Conservation (phyloP, 78 protist genomes). For the Polysphondylium violaceum region DNA sequence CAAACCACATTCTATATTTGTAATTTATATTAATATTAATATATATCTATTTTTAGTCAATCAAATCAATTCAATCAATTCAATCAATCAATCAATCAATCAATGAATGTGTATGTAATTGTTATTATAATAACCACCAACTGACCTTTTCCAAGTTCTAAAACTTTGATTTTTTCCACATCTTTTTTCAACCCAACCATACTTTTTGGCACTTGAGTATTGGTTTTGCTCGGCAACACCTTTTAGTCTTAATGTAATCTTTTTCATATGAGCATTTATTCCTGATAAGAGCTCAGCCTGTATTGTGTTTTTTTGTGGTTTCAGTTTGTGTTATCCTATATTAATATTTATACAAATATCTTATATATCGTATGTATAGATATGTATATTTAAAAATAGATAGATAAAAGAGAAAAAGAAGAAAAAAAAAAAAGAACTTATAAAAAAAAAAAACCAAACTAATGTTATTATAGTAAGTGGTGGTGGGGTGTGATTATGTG, state of each 20-base stretch:
- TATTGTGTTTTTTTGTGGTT: background rate
- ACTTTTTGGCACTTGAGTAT: slow-evolving; percentile 40
- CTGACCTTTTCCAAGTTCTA: slow-evolving; percentile 70
- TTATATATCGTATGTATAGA: background rate
- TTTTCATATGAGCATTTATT: slow-evolving; percentile 53
- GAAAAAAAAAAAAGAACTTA: background rate
- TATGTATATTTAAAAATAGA: background rate
- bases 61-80: too few relatives aligned
- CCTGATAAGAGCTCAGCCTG: slow-evolving; percentile 40
- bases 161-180: slow-evolving; percentile 60
- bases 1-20: slow-evolving; percentile 77
- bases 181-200: slow-evolving; percentile 79
- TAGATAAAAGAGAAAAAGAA: background rate
- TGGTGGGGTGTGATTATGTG: background rate
- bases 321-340: background rate
- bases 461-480: background rate
- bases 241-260: slow-evolving; percentile 43
- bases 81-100: too few relatives aligned
- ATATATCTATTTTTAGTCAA: too few relatives aligned
- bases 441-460: background rate
- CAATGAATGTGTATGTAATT: too few relatives aligned
- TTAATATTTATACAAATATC: too few relatives aligned
- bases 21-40: background rate
- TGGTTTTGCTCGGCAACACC: slow-evolving; percentile 17
- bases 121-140: too few relatives aligned